phyloP scores from a whole-genome alignment of 129 eudicot genomes.

The Oenanthe sinensis region DNA sequence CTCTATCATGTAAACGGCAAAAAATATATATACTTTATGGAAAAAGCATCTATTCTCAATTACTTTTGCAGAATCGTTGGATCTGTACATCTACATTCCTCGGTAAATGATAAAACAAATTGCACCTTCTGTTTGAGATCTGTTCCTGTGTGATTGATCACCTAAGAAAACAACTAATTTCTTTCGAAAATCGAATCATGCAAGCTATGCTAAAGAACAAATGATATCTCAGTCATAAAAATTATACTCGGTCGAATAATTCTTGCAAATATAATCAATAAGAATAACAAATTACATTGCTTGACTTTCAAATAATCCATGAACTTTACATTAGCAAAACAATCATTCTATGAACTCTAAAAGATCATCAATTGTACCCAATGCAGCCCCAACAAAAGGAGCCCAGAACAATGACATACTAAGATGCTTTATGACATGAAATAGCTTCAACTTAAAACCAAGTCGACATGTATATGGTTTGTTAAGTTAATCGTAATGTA shows the following conservation, averaged over 20 bases:
- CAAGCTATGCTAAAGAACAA: background rate
- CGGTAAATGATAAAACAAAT: too few relatives aligned
- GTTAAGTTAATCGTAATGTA: conserved; percentile 17
- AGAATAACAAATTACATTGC: background rate
- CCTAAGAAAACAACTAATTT: too few relatives aligned
- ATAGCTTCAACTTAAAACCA: background rate
- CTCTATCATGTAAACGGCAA: too few relatives aligned
- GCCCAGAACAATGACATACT: background rate
- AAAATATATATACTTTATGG: too few relatives aligned
- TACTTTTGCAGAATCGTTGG: too few relatives aligned
- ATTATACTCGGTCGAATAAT: too few relatives aligned
- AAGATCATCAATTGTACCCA: background rate
- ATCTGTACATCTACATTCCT: too few relatives aligned
- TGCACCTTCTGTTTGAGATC: too few relatives aligned
- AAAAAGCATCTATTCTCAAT: too few relatives aligned
- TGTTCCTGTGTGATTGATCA: too few relatives aligned
- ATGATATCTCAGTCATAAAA: too few relatives aligned
- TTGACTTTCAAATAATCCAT: background rate
- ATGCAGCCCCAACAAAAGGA: background rate
- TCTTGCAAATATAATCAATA: background rate
- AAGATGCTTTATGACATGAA: too few relatives aligned
- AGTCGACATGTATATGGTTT: background rate
- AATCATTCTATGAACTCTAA: background rate
- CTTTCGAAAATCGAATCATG: background rate
- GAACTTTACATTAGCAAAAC: background rate